Percentiles rank a stretch among this genome's conserved stretches.
Evolutionary conservation across 768 basidiomycete species (phyloP).

Genomic region (Xerocomus brunneocitrinus): DNA sequence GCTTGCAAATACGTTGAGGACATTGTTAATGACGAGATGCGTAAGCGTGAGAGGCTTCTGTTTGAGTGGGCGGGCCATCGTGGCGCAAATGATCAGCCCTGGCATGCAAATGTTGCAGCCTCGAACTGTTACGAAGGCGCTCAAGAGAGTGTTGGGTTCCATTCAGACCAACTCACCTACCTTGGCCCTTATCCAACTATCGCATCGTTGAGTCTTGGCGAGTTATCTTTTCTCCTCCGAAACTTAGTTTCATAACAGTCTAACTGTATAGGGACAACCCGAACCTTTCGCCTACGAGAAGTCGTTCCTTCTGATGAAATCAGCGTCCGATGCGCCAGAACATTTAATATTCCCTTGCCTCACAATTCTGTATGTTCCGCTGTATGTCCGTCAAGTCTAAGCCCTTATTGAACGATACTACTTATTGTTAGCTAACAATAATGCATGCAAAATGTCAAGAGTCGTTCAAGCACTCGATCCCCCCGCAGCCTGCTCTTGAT

Average conservation of each 20-base stretch:
- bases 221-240: conserved; percentile 10
- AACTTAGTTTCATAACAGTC: neutral
- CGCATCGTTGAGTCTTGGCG: conserved; percentile 78
- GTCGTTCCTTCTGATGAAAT: conserved; percentile 64
- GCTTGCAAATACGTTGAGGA: conserved; percentile 68
- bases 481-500: conserved; percentile 67
- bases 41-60: conserved; percentile 52
- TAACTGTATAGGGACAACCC: conserved; percentile 49
- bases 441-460: conserved; percentile 88
- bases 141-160: conserved; percentile 77
- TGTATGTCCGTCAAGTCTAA: neutral
- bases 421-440: conserved; percentile 55
- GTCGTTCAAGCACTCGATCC: conserved; percentile 74
- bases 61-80: conserved; percentile 58
- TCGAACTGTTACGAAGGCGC: conserved; percentile 82
- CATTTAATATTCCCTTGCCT: conserved; percentile 69
- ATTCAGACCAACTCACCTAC: conserved; percentile 78
- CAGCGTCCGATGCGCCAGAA: conserved; percentile 54
- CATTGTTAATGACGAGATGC: conserved; percentile 68
- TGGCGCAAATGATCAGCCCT: conserved; percentile 31
- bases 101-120: conserved; percentile 84
- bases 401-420: neutral
- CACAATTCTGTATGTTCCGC: conserved; percentile 67
- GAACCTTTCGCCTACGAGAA: conserved; percentile 72
- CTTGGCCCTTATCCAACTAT: conserved; percentile 84